Base-by-base conservation (phyloP, 805 yeast species). In the Trichomonascus vanleenenianus region DNA sequence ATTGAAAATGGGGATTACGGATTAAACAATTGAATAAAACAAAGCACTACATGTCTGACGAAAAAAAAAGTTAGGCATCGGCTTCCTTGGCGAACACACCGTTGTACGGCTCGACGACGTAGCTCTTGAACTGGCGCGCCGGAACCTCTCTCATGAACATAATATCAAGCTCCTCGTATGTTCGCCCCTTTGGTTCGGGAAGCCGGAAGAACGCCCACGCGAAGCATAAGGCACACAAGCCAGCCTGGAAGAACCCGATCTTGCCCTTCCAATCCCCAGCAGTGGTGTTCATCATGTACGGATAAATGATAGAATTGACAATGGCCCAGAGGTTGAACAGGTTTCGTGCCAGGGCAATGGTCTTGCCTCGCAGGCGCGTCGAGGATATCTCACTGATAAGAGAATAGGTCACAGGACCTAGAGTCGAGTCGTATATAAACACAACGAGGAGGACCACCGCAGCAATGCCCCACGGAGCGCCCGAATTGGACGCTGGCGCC, bases 121-220 rank as follows among this genome's bases (percentile, higher is more conserved):
- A 59, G 9, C 64, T 0, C 16, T 39, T 39, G 50, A 58, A 52
- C 47, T 60, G 52, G 41, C 63, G 52, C 14, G 64, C 58, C 7
- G 61, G 49, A 44, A 54, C 53, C 41, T 55, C 50, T 51, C 54
- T 48, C 42, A 47, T 66, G 61, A 78, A 79, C 63, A 79, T 59
- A 44, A 64, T 62, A 59, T 78, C 83, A 56, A 79, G 65, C 54
- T 79, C 83, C 38, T 77, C 80, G 55, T 67, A 77, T 0, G 83
- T 75, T 58, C 79, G 70, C 40, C 72, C 74, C 52, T 68, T 69
- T 27, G 81, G 75, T 59, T 79, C 85, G 8, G 85, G 85, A 44
- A 78, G 64, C 36, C 73, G 72, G 59, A 75, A 71, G 59, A 63
- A 72, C 31, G 66, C 61, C 76, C 77, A 75, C 35, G 61, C 48